Evolutionary conservation across 202 grass and related monocot species (phyloP).

Genomic region (Panicum hallii): DNA sequence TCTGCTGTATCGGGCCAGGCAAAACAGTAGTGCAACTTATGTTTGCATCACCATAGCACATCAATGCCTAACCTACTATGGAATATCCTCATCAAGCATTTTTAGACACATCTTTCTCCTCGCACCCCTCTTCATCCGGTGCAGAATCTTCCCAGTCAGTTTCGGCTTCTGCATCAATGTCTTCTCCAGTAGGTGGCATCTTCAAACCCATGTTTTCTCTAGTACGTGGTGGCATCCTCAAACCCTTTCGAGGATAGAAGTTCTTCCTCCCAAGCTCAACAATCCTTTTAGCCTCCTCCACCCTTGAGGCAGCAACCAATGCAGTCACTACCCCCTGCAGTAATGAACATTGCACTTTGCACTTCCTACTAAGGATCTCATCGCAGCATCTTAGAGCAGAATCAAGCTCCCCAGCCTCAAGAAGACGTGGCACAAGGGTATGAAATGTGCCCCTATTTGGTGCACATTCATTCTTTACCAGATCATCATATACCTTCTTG

Average conservation of each 20-base stretch:
- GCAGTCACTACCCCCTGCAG: slow-evolving; percentile 63
- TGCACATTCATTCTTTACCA: slow-evolving; percentile 54
- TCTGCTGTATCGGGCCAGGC: not conserved
- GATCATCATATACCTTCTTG: slow-evolving; percentile 55
- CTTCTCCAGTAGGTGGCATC: not conserved
- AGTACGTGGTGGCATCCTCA: slow-evolving; percentile 29
- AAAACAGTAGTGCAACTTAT: slow-evolving; percentile 21
- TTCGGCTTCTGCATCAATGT: slow-evolving; percentile 5
- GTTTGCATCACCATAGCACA: not conserved
- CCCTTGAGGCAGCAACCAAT: slow-evolving; percentile 53
- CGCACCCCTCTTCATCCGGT: slow-evolving; percentile 25
- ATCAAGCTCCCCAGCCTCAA: slow-evolving; percentile 63
- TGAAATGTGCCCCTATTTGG: slow-evolving; percentile 64
- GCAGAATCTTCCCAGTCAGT: slow-evolving; percentile 22
- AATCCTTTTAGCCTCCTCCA: slow-evolving; percentile 59
- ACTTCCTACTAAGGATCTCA: slow-evolving; percentile 49
- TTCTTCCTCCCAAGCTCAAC: slow-evolving; percentile 55
- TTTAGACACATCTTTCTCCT: slow-evolving; percentile 30
- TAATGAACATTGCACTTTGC: slow-evolving; percentile 26
- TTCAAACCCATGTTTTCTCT: slow-evolving; percentile 34
- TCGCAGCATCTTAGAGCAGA: slow-evolving; percentile 57
- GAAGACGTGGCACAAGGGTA: slow-evolving; percentile 45
- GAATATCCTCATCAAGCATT: slow-evolving; percentile 20
- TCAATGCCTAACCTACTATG: slow-evolving; percentile 20
- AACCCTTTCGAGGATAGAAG: slow-evolving; percentile 44